phyloP scores from a whole-genome alignment of 345 rosid species.

The Luvunga scandens region DNA sequence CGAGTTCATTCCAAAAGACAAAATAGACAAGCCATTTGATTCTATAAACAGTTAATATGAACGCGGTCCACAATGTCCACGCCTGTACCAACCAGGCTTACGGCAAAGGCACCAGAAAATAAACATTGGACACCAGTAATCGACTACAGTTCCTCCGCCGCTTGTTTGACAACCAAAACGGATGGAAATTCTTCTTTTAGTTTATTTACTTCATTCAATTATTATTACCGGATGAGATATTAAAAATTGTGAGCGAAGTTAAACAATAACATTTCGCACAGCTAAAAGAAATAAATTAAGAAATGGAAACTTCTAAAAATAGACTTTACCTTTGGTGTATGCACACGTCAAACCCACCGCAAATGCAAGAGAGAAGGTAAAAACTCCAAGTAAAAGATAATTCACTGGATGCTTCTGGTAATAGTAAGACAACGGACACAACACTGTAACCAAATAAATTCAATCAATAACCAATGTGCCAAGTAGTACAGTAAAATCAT shows the following conservation, averaged over 20 bases:
- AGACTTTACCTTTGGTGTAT: conserved; percentile 61
- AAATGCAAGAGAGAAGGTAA: conserved; percentile 69
- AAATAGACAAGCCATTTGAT: background rate
- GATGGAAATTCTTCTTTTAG: background rate
- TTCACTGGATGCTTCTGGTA: conserved; percentile 91
- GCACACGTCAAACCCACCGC: conserved; percentile 89
- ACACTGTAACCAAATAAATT: conserved; percentile 38
- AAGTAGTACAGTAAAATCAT: background rate
- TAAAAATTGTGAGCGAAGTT: too few relatives aligned
- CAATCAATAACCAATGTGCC: background rate
- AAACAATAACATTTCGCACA: background rate
- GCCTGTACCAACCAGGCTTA: background rate
- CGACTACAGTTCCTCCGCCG: background rate
- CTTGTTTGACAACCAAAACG: background rate
- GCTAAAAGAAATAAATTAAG: conserved; percentile 6
- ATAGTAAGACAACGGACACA: conserved; percentile 78
- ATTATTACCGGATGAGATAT: too few relatives aligned
- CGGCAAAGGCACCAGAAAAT: too few relatives aligned
- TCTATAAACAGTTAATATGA: background rate
- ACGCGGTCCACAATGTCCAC: background rate
- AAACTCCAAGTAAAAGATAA: conserved; percentile 71
- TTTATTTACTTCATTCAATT: too few relatives aligned
- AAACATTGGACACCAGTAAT: background rate
- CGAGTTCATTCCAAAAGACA: background rate
- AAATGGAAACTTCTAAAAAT: background rate